phyloP scores from a whole-genome alignment of 1,284 basidiomycete genomes.

The Ganoderma multipileum region DNA sequence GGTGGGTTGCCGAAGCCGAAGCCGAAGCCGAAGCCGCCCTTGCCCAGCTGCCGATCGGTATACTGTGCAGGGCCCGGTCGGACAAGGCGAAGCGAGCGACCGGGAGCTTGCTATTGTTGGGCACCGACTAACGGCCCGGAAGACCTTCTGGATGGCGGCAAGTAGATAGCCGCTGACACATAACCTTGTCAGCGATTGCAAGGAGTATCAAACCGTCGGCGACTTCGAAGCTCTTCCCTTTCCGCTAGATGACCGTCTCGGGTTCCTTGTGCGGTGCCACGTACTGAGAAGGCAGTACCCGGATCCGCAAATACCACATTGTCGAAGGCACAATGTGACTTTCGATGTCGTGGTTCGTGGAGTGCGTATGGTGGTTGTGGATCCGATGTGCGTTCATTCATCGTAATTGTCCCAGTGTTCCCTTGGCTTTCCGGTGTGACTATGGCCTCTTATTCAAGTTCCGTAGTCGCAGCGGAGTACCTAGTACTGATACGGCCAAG shows the following conservation, averaged over 20 bases:
- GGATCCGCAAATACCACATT: neutral
- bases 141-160: neutral
- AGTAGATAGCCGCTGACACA: neutral
- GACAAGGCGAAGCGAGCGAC: neutral
- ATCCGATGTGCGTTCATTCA: neutral
- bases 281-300: neutral
- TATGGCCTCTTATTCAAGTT: neutral
- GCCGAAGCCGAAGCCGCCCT: neutral
- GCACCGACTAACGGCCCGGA: neutral
- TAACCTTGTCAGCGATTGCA: neutral
- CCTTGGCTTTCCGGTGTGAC: neutral
- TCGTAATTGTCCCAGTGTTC: neutral
- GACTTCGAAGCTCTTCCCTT: neutral
- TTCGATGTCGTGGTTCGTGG: neutral
- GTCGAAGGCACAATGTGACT: neutral
- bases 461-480: neutral
- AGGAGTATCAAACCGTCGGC: neutral
- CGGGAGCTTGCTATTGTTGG: neutral
- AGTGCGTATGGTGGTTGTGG: neutral
- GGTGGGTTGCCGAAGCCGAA: neutral
- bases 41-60: no score
- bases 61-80: neutral
- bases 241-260: neutral
- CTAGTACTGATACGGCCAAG: neutral
- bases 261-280: neutral